Evolutionary conservation across 345 rosid species (phyloP), one percentile per base, ranked within the genome.

Genomic region (Lagerstroemia speciosa): DNA sequence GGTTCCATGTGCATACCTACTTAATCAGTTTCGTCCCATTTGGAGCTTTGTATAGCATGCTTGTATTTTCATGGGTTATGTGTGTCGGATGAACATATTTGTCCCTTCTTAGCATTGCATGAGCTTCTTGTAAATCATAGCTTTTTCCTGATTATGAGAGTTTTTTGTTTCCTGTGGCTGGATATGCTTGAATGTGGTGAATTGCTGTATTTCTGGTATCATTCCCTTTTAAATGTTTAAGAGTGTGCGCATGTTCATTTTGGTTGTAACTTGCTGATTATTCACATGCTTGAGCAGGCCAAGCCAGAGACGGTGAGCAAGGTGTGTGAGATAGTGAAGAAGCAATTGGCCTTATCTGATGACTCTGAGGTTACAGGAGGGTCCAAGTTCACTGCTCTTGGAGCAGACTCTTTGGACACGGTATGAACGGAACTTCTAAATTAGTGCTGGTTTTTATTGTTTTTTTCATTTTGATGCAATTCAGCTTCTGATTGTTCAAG

Each of bases 381-480:
- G 31, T 81, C 78, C 14, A 78, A 75, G 53, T 81, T 81, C 40
- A 43, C 67, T 32, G 69, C 74, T n/a, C 79, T 78, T 37, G 81
- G 79, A 52, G 80, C 82, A 63, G 82, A 78, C 67, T 76, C 79
- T 68, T 77, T 78, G 10, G 84, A 81, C 34, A 78, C 82, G 62
- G 84, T 76, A 75, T 14, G 60, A 15, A 58, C 17, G 12, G 34
- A 27, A 5, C 0, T 30, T 30, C 8, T 24, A 11, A 3, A 8
- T 24, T 26, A 9, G 8, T 36, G 38, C 11, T 15, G 46, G 14
- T 15, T 41, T 8, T 41, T 15, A 41, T 11, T 10, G 46, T 11
- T 10, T 41, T 8, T 10, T 15, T 41, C 3, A 5, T 41, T 41
- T 2, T 36, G 38, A 1, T 36, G 38, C 38, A 36, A 36, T 36